phyloP scores from a whole-genome alignment of 331 rosid species.

The Malus hybrid region DNA sequence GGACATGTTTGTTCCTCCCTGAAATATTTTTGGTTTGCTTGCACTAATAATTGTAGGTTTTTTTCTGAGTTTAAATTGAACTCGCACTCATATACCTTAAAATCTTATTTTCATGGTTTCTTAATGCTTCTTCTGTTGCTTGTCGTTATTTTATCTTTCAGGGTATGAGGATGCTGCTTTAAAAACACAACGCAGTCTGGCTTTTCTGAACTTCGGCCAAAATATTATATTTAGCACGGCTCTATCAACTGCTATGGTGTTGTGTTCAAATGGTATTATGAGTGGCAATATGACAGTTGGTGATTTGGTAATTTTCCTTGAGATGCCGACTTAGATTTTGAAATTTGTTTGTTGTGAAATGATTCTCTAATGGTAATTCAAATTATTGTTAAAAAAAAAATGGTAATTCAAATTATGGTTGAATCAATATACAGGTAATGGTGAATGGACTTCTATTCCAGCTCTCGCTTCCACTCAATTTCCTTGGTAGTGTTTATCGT shows the following conservation, averaged over 20 bases:
- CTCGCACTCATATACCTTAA: neutral
- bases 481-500: conserved; percentile 97
- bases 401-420: neutral
- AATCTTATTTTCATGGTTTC: neutral
- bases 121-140: conserved; percentile 24
- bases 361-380: conserved; percentile 3
- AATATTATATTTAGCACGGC: conserved; percentile 85
- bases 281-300: conserved; percentile 85
- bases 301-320: conserved; percentile 71
- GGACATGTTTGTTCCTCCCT: neutral
- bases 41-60: neutral
- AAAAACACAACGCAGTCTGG: conserved; percentile 90
- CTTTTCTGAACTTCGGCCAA: conserved; percentile 89
- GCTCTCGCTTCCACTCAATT: conserved; percentile 94
- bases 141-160: conserved; percentile 25
- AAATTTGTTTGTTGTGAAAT: neutral
- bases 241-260: conserved; percentile 94
- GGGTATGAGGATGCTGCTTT: conserved; percentile 96
- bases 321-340: neutral
- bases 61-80: neutral
- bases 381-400: neutral
- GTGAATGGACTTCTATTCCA: conserved; percentile 99
- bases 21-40: neutral
- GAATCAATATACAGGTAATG: conserved; percentile 64
- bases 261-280: conserved; percentile 85